phyloP scores from a whole-genome alignment of 2,329 filamentous ascomycete species.

The Stemphylium beticola region DNA sequence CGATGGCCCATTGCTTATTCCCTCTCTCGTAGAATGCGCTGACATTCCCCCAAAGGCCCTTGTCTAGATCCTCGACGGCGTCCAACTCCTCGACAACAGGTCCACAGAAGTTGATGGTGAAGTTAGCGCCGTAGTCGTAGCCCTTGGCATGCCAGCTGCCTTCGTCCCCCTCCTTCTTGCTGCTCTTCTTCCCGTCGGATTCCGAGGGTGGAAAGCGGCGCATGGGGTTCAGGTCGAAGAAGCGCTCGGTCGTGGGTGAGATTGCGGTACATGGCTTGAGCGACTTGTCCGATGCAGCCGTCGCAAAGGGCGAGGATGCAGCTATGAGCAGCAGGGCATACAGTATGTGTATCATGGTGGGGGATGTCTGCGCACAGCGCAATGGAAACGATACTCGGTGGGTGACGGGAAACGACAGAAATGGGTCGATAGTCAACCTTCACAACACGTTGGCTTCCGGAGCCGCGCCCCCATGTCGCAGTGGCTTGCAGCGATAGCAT shows the following conservation, averaged over 20 bases:
- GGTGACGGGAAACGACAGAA: conserved; percentile 9
- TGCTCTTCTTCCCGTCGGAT: conserved; percentile 47
- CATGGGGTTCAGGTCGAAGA: conserved; percentile 68
- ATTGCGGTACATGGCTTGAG: conserved; percentile 66
- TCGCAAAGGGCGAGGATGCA: conserved; percentile 37
- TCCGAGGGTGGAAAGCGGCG: conserved; percentile 56
- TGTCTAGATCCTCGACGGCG: conserved; percentile 69
- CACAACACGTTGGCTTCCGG: conserved; percentile 32
- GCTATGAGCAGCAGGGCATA: conserved; percentile 34
- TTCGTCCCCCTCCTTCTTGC: conserved; percentile 61
- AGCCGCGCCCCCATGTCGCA: conserved; percentile 15
- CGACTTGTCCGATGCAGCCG: conserved; percentile 51
- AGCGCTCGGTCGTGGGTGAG: conserved; percentile 65
- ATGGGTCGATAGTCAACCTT: conserved; percentile 10
- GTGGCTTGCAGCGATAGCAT: conserved; percentile 21
- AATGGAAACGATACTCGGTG: conserved; percentile 12
- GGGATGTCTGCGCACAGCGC: conserved; percentile 6
- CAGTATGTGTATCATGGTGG: conserved; percentile 36
- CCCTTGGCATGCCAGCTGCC: conserved; percentile 70
- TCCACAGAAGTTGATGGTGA: conserved; percentile 82
- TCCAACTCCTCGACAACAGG: conserved; percentile 72
- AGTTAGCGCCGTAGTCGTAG: conserved; percentile 80
- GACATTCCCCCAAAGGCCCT: conserved; percentile 70
- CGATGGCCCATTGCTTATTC: conserved; percentile 74
- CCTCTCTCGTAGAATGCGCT: conserved; percentile 76